Conservation (phyloP, 2,329 filamentous ascomycete genomes). For the Cercospora zeina region DNA sequence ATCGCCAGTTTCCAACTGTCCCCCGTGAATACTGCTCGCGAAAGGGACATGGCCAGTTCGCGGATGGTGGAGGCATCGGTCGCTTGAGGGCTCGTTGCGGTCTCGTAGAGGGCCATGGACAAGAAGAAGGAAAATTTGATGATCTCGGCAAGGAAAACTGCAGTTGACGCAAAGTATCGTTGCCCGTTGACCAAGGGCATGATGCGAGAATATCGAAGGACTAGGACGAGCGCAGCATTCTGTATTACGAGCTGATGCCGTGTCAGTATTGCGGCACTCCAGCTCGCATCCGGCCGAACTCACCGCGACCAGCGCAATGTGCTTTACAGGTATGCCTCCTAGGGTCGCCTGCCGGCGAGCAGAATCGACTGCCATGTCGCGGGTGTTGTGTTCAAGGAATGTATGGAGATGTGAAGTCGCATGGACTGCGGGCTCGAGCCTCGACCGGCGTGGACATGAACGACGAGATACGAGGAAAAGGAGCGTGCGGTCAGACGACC, state of each 20-base stretch:
- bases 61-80: constrained; percentile 64
- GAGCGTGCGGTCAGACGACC: constrained; percentile 23
- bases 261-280: constrained; percentile 17
- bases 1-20: constrained; percentile 95
- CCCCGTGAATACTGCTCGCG: constrained; percentile 76
- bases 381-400: constrained; percentile 5
- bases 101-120: constrained; percentile 83
- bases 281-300: constrained; percentile 21
- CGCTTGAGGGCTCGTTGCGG: constrained; percentile 74
- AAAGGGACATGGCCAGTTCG: constrained; percentile 72
- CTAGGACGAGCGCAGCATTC: constrained; percentile 75
- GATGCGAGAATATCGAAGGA: constrained; percentile 91
- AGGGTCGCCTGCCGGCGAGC: constrained; percentile 36
- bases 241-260: constrained; percentile 68
- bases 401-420: constrained; percentile 11
- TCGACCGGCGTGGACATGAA: background rate
- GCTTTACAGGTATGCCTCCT: constrained; percentile 65
- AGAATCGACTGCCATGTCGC: constrained; percentile 25
- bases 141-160: constrained; percentile 89
- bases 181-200: constrained; percentile 84
- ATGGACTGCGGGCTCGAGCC: constrained; percentile 10
- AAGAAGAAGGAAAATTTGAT: constrained; percentile 85
- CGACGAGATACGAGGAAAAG: constrained; percentile 1
- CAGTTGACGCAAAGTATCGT: constrained; percentile 90
- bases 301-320: constrained; percentile 65